Evolutionary conservation across 2,329 filamentous ascomycete species (phyloP).

Genomic region (Phyllosticta capitalensis): DNA sequence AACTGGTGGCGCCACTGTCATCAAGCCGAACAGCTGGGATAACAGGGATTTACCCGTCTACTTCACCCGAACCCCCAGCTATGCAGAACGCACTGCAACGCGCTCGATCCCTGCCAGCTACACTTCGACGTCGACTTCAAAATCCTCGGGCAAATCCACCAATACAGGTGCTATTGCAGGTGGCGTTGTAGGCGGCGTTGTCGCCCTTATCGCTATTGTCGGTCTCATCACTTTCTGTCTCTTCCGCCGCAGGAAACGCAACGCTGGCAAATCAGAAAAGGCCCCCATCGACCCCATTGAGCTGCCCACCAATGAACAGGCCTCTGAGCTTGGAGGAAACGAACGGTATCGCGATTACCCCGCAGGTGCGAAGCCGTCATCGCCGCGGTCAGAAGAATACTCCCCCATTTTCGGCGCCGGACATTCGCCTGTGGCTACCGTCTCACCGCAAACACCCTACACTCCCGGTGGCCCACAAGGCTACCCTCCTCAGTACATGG

Average conservation of each 20-base stretch:
- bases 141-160: conserved; percentile 3
- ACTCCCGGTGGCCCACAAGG: not conserved
- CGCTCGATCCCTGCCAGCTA: conserved; percentile 27
- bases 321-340: conserved; percentile 15
- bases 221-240: conserved; percentile 27
- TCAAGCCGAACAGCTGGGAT: conserved; percentile 40
- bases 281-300: conserved; percentile 20
- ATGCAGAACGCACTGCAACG: conserved; percentile 42
- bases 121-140: conserved; percentile 16
- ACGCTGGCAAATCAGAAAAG: conserved; percentile 13
- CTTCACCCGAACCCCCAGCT: conserved; percentile 42
- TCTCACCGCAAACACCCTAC: conserved; percentile 6
- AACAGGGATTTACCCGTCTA: conserved; percentile 44
- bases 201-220: conserved; percentile 23
- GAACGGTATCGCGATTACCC: conserved; percentile 3
- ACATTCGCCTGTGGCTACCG: not conserved
- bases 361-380: conserved; percentile 4
- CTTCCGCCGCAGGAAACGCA: conserved; percentile 26
- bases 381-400: not conserved
- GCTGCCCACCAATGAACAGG: conserved; percentile 13
- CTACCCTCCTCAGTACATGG: not conserved
- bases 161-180: conserved; percentile 31
- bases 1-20: conserved; percentile 46
- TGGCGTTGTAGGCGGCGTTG: conserved; percentile 30
- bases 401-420: conserved; percentile 7